Evolutionary conservation across 2,329 filamentous ascomycete species (phyloP).

Genomic region (Bertia moriformis): DNA sequence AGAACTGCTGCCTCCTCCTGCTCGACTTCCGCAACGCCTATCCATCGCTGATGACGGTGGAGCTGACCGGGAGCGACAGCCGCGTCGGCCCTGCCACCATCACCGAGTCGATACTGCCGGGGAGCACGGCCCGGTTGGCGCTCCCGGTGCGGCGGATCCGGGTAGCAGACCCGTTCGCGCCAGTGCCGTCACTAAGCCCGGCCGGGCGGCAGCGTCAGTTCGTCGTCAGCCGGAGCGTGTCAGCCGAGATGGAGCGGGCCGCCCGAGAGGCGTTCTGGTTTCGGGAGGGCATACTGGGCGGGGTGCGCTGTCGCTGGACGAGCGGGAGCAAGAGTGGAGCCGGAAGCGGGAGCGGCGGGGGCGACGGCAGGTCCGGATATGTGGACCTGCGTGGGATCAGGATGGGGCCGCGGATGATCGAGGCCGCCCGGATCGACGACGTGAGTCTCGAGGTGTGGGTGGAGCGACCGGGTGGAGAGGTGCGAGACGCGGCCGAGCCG

Average conservation of each 20-base stretch:
- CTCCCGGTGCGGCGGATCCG: slow-evolving; percentile 64
- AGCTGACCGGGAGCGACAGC: slow-evolving; percentile 7
- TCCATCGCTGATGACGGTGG: not conserved
- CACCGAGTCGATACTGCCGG: slow-evolving; percentile 37
- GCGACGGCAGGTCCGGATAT: slow-evolving; percentile 34
- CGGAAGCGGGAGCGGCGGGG: too few relatives aligned
- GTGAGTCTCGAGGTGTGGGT: slow-evolving; percentile 53
- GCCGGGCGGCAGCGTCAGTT: slow-evolving; percentile 75
- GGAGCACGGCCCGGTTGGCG: slow-evolving; percentile 53
- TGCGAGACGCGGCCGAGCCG: slow-evolving; percentile 6
- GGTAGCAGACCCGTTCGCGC: slow-evolving; percentile 60
- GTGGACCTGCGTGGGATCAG: slow-evolving; percentile 67
- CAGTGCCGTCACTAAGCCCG: slow-evolving; percentile 68
- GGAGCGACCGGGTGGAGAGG: slow-evolving; percentile 12
- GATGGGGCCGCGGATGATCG: slow-evolving; percentile 65
- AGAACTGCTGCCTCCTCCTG: too few relatives aligned
- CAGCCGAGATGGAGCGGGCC: slow-evolving; percentile 64
- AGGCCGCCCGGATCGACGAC: slow-evolving; percentile 69
- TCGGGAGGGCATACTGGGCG: slow-evolving; percentile 63
- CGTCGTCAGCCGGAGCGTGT: slow-evolving; percentile 67
- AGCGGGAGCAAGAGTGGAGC: slow-evolving; percentile 8
- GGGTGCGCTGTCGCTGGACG: slow-evolving; percentile 62
- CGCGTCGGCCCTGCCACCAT: slow-evolving; percentile 20
- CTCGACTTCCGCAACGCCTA: not conserved
- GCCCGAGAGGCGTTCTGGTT: slow-evolving; percentile 84